Evolutionary conservation across 768 basidiomycete genomes (phyloP).

Genomic region (Tremella fuciformis): DNA sequence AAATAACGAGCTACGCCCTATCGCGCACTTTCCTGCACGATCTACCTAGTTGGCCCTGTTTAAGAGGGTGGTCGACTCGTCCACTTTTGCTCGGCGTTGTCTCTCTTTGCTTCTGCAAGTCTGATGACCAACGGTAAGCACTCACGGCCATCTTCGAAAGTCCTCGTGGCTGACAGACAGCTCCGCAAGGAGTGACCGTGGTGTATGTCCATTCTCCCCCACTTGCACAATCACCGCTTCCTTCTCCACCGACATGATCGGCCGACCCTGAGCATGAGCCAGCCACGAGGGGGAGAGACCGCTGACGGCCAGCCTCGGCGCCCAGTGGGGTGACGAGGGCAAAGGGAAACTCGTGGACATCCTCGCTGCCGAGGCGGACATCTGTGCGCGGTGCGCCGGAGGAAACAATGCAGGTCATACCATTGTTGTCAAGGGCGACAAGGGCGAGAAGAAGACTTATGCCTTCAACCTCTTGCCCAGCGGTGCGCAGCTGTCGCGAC

Average conservation of each 20-base stretch:
- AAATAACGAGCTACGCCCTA: too few species aligned
- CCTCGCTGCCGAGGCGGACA: constrained; percentile 78
- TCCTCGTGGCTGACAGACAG: constrained; percentile 15
- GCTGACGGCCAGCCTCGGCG: constrained; percentile 47
- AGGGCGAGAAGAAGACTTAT: constrained; percentile 68
- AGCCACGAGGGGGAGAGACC: constrained; percentile 6
- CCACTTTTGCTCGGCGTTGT: too few species aligned
- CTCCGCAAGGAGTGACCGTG: constrained; percentile 49
- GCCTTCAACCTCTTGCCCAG: constrained; percentile 94
- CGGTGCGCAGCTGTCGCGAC: constrained; percentile 59
- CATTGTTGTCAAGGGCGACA: constrained; percentile 76
- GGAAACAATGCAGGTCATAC: constrained; percentile 99
- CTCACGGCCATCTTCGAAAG: background rate
- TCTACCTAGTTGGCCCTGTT: too few species aligned
- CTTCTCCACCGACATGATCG: background rate
- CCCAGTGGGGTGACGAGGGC: constrained; percentile 55
- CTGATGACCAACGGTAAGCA: constrained; percentile 12
- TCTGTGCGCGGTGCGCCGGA: constrained; percentile 94
- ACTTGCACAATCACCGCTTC: background rate
- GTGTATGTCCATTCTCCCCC: constrained; percentile 31
- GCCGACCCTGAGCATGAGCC: background rate
- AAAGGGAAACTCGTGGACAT: constrained; percentile 88
- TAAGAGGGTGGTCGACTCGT: too few species aligned
- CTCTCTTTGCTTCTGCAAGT: too few species aligned
- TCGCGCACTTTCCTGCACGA: too few species aligned